Conservation (phyloP, 768 basidiomycete species). For the Coprinopsis marcescibilis region DNA sequence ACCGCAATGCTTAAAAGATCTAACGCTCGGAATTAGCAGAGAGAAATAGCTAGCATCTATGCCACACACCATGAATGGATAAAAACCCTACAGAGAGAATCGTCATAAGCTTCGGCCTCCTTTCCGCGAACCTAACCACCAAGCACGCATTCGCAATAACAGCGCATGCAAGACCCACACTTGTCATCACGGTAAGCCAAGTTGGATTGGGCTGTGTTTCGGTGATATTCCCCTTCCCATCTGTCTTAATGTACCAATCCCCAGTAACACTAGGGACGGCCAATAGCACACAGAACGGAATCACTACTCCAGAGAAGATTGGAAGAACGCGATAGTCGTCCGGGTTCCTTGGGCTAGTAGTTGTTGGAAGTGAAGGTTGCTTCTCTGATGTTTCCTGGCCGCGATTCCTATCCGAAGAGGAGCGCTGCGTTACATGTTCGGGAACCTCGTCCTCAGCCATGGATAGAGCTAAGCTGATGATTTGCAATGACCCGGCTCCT, state of each 20-base stretch:
- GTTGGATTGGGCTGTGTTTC: slow-evolving; percentile 42
- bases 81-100: slow-evolving; percentile 58
- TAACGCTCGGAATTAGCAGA: slow-evolving; percentile 20
- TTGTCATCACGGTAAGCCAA: slow-evolving; percentile 56
- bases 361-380: too few species aligned
- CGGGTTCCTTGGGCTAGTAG: too few species aligned
- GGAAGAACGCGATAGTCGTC: slow-evolving; percentile 52
- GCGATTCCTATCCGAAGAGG: too few species aligned
- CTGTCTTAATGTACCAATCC: slow-evolving; percentile 62
- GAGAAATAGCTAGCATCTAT: background rate
- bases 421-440: too few species aligned
- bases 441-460: too few species aligned
- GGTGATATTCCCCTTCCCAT: slow-evolving; percentile 34
- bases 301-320: slow-evolving; percentile 59
- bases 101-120: slow-evolving; percentile 55
- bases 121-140: slow-evolving; percentile 68
- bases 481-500: too few species aligned
- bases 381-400: too few species aligned
- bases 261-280: slow-evolving; percentile 78
- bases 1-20: slow-evolving; percentile 64
- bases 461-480: too few species aligned
- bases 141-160: slow-evolving; percentile 65
- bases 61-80: slow-evolving; percentile 58
- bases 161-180: slow-evolving; percentile 61
- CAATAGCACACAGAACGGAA: slow-evolving; percentile 76